These are phyloP conservation scores for Thecaphora thlaspeos DNA, from an alignment of 1,284 basidiomycete genomes.

Conservation along the genomic window DNA sequence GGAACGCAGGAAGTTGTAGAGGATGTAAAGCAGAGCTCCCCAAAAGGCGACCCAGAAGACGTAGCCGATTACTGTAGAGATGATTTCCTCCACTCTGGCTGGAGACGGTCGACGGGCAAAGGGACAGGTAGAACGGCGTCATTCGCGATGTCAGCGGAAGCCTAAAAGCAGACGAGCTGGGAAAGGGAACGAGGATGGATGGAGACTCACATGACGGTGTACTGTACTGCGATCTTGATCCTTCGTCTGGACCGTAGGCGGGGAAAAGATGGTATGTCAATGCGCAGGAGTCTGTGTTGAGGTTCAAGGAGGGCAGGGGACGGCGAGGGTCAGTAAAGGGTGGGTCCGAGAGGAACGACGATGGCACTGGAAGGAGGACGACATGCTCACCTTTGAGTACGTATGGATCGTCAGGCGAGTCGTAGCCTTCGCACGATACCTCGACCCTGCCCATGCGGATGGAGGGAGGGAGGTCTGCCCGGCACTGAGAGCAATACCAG, in stretches of 20 bases:
- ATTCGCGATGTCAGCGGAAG: too few species aligned
- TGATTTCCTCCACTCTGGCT: neutral
- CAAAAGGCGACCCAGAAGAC: slow-evolving; percentile 67
- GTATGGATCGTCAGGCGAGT: slow-evolving; percentile 72
- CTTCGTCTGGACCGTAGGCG: slow-evolving; percentile 4
- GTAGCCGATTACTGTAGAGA: slow-evolving; percentile 48
- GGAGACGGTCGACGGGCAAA: neutral
- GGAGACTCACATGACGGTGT: neutral
- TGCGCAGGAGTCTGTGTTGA: slow-evolving; percentile 23
- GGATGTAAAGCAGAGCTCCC: slow-evolving; percentile 44
- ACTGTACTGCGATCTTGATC: neutral
- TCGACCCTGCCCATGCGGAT: slow-evolving; percentile 77
- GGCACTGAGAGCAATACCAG: slow-evolving; percentile 68
- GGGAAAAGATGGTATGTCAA: slow-evolving; percentile 33
- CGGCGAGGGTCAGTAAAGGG: neutral
- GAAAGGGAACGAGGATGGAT: too few species aligned
- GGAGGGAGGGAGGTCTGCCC: slow-evolving; percentile 79
- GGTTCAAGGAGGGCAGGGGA: neutral
- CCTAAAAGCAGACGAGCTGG: too few species aligned
- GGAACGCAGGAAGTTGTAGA: slow-evolving; percentile 20
- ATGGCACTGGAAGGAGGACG: too few species aligned
- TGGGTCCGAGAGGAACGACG: too few species aligned
- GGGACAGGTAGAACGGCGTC: too few species aligned
- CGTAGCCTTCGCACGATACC: slow-evolving; percentile 87
- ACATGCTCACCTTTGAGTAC: slow-evolving; percentile 77